Conservation (phyloP, 2,329 filamentous ascomycete genomes). For the Monascus ruber region DNA sequence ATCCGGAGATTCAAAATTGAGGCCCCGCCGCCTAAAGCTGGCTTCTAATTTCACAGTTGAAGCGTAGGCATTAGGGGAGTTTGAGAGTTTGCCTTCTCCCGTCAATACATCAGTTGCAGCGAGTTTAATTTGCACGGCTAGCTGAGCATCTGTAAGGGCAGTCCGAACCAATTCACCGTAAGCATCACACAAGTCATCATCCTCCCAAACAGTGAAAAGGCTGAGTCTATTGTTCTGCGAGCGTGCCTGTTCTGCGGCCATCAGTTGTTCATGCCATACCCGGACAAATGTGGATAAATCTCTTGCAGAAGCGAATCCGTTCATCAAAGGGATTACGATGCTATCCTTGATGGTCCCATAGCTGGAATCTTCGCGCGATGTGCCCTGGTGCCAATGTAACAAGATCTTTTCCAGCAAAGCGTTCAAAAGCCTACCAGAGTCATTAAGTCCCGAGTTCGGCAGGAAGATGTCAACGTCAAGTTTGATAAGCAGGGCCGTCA, state of each 20-base stretch:
- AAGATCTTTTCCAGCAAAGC: slow-evolving; percentile 25
- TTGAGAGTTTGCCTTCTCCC: slow-evolving; percentile 16
- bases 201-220: slow-evolving; percentile 33
- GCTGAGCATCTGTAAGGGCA: slow-evolving; percentile 17
- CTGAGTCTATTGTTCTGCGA: slow-evolving; percentile 9
- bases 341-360: slow-evolving; percentile 26
- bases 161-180: slow-evolving; percentile 24
- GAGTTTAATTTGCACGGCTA: slow-evolving; percentile 19
- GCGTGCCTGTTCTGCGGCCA: slow-evolving; percentile 24
- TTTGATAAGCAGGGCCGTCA: slow-evolving; percentile 31
- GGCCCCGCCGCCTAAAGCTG: slow-evolving; percentile 16
- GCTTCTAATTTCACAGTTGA: slow-evolving; percentile 26
- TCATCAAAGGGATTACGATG: slow-evolving; percentile 29
- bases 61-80: slow-evolving; percentile 19
- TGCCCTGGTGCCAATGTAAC: slow-evolving; percentile 18
- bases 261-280: slow-evolving; percentile 30
- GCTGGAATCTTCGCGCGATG: slow-evolving; percentile 6
- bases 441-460: slow-evolving; percentile 31
- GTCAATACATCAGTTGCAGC: slow-evolving; percentile 17
- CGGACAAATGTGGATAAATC: slow-evolving; percentile 28
- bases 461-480: slow-evolving; percentile 34
- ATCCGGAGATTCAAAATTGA: slow-evolving; percentile 13
- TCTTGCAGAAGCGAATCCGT: slow-evolving; percentile 30
- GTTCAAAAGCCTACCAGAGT: slow-evolving; percentile 24
- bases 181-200: slow-evolving; percentile 29